A percentile compares a stretch with the other conserved stretches of the same genome.
Evolutionary conservation across 371 early-diverging fungal species (phyloP).

Genomic region (Rhizopus delemar): DNA sequence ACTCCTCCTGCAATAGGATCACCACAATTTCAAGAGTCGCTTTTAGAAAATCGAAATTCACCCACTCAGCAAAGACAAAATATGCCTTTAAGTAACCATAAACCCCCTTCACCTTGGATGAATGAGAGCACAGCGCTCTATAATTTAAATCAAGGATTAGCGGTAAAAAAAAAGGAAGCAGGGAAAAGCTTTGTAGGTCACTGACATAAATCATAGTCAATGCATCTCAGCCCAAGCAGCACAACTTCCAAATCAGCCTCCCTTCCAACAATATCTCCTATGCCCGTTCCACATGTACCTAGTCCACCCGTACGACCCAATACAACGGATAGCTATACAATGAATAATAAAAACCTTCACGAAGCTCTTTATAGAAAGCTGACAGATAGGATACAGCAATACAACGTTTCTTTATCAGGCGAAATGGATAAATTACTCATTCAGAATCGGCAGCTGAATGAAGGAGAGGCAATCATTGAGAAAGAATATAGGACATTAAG

Average conservation of each 20-base stretch:
- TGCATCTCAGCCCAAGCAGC: conserved; percentile 28
- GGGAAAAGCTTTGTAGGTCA: neutral
- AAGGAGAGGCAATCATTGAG: conserved; percentile 63
- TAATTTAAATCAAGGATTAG: conserved; percentile 47
- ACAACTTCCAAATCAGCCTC: conserved; percentile 30
- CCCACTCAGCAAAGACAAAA: conserved; percentile 28
- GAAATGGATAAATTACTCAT: conserved; percentile 61
- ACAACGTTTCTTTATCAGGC: conserved; percentile 45
- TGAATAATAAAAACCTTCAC: conserved; percentile 17
- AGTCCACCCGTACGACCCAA: conserved; percentile 61
- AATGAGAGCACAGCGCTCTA: conserved; percentile 47
- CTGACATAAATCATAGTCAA: conserved; percentile 19
- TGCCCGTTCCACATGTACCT: conserved; percentile 73
- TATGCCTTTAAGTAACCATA: conserved; percentile 18
- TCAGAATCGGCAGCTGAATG: conserved; percentile 62
- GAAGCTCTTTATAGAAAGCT: conserved; percentile 46
- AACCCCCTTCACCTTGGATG: conserved; percentile 31
- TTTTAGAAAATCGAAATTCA: conserved; percentile 22
- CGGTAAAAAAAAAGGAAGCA: conserved; percentile 6
- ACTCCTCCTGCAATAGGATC: conserved; percentile 22
- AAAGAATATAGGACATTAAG: conserved; percentile 56
- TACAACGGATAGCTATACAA: conserved; percentile 2
- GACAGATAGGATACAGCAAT: conserved; percentile 44
- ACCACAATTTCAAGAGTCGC: conserved; percentile 25
- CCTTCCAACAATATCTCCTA: conserved; percentile 14